Percentiles rank a stretch among this genome's conserved stretches.
These are phyloP conservation scores for Neurospora discreta DNA, from an alignment of 495 filamentous ascomycete genomes.

Conservation along the genomic window DNA sequence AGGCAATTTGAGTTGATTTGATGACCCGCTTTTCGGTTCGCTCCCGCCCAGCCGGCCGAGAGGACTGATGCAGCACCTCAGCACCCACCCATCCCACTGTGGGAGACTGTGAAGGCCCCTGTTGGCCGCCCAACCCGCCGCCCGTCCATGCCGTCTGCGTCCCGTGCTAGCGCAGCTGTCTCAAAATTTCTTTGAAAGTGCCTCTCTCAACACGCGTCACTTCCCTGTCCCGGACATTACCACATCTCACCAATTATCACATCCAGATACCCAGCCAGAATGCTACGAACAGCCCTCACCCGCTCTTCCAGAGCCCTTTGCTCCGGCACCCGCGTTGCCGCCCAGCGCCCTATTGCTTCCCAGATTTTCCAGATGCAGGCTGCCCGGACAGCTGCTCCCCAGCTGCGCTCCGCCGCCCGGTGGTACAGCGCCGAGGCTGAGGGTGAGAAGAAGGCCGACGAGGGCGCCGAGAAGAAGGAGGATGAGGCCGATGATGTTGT, in stretches of 20 bases:
- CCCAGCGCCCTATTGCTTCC: conserved; percentile 17
- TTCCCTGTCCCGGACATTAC: neutral
- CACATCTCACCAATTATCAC: neutral
- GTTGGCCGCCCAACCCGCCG: neutral
- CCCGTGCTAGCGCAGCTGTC: neutral
- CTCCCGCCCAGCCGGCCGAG: neutral
- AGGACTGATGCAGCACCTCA: neutral
- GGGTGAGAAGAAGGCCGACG: conserved; percentile 15
- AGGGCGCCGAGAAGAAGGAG: conserved; percentile 17
- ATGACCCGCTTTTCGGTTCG: neutral
- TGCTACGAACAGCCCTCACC: conserved; percentile 33
- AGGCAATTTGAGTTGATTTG: neutral
- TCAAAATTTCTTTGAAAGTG: conserved; percentile 8
- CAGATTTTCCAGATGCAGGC: conserved; percentile 22
- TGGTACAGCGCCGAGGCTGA: conserved; percentile 39
- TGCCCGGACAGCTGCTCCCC: conserved; percentile 13
- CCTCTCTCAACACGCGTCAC: neutral
- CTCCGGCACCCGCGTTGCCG: conserved; percentile 14
- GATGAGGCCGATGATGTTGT: conserved; percentile 17
- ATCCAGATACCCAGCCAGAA: conserved; percentile 15
- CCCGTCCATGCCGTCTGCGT: neutral
- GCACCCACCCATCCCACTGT: neutral
- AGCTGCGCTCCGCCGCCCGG: conserved; percentile 17
- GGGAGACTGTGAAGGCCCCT: neutral
- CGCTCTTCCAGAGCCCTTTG: conserved; percentile 28